Percentiles rank a stretch among this genome's conserved stretches.
phyloP scores from a whole-genome alignment of 2,329 filamentous ascomycete species.

The Xylariaceae sp. region DNA sequence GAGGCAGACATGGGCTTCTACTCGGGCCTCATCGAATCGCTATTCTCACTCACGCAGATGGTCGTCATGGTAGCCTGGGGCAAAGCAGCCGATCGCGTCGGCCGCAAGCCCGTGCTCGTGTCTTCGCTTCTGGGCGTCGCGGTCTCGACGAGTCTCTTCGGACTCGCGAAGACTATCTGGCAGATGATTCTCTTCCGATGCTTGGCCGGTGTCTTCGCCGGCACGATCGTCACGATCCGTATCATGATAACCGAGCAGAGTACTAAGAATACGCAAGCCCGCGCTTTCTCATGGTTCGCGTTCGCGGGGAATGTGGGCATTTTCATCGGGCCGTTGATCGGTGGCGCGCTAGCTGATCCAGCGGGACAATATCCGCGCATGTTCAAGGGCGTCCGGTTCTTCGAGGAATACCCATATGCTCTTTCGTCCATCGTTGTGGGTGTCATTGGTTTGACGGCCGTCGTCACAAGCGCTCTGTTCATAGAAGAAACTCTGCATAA shows the following conservation, averaged over 20 bases:
- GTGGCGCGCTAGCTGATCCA: constrained; percentile 73
- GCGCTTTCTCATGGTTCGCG: constrained; percentile 78
- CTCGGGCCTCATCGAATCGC: constrained; percentile 74
- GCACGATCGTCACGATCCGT: constrained; percentile 75
- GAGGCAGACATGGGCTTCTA: constrained; percentile 80
- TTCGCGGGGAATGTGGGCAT: constrained; percentile 78
- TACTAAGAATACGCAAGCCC: constrained; percentile 72
- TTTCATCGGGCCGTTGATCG: constrained; percentile 73
- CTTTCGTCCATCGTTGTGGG: constrained; percentile 67
- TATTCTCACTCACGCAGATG: constrained; percentile 80
- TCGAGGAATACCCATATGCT: constrained; percentile 69
- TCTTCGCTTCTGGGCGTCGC: constrained; percentile 69
- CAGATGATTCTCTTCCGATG: constrained; percentile 79
- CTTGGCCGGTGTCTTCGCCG: constrained; percentile 75
- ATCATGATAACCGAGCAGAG: constrained; percentile 80
- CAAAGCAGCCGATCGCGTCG: constrained; percentile 68
- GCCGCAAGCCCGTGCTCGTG: constrained; percentile 76
- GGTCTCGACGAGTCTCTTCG: constrained; percentile 69
- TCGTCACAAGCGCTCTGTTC: constrained; percentile 59
- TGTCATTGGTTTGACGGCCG: constrained; percentile 59
- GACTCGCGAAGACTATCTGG: constrained; percentile 68
- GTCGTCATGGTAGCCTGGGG: constrained; percentile 80
- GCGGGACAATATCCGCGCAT: constrained; percentile 64
- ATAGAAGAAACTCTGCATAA: constrained; percentile 66
- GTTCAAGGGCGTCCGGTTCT: constrained; percentile 64